Conservation (phyloP, 2,329 filamentous ascomycete genomes). For the Xylariaceae sp. region DNA sequence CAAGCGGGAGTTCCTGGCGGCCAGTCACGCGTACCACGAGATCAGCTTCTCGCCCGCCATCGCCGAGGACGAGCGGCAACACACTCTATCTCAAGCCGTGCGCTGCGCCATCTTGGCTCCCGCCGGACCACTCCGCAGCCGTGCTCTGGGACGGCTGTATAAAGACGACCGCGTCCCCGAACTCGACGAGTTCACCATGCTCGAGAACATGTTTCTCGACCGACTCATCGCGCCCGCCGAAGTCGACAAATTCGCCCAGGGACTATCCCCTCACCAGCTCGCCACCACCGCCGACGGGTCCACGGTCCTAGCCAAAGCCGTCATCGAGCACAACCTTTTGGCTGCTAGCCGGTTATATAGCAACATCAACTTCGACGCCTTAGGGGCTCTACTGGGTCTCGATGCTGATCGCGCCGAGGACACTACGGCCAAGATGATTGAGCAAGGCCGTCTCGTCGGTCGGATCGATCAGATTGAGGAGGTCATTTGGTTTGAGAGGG, state of each 20-base stretch:
- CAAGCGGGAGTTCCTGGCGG: conserved; percentile 82
- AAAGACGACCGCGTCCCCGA: conserved; percentile 81
- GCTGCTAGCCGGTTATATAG: conserved; percentile 75
- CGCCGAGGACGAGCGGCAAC: conserved; percentile 80
- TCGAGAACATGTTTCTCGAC: conserved; percentile 98
- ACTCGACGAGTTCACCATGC: conserved; percentile 76
- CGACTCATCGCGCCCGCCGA: conserved; percentile 76
- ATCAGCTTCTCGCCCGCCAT: conserved; percentile 75
- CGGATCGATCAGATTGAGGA: conserved; percentile 92
- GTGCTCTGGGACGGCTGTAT: conserved; percentile 78
- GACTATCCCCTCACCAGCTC: conserved; percentile 81
- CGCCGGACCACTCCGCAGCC: conserved; percentile 78
- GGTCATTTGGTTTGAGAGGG: conserved; percentile 79
- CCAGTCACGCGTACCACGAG: conserved; percentile 81
- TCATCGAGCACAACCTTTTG: conserved; percentile 93
- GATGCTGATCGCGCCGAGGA: conserved; percentile 79
- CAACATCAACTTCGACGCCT: conserved; percentile 71
- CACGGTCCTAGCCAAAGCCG: conserved; percentile 87
- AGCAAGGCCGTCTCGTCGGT: conserved; percentile 82
- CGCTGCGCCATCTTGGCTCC: conserved; percentile 90
- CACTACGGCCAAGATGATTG: conserved; percentile 92
- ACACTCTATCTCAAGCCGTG: conserved; percentile 81
- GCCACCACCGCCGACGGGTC: conserved; percentile 85
- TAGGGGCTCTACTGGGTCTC: conserved; percentile 74
- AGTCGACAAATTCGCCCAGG: conserved; percentile 78